A percentile compares a stretch with the other conserved stretches of the same genome.
Conservation (phyloP, 306 rosid species). For the Parietaria judaica region DNA sequence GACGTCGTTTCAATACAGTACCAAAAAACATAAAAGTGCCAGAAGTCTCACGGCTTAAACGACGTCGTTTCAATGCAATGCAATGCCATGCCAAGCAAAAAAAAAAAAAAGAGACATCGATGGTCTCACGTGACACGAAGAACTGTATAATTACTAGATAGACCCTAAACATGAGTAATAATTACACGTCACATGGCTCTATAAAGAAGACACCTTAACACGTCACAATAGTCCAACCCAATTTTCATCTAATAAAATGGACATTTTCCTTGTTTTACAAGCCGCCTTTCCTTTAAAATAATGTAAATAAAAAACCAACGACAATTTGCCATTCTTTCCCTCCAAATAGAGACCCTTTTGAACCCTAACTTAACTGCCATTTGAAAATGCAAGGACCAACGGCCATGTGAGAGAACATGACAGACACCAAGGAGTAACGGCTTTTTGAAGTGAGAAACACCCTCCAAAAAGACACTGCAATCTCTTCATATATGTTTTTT, state of each 20-base stretch:
- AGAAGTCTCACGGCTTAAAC: no score
- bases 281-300: not conserved
- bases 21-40: no score
- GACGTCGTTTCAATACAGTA: no score
- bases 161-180: not conserved
- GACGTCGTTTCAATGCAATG: no score
- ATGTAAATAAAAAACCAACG: constrained; percentile 7
- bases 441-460: constrained; percentile 44
- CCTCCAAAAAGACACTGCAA: constrained; percentile 30
- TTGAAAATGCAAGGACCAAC: constrained; percentile 46
- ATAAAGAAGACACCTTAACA: not conserved
- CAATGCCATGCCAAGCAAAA: no score
- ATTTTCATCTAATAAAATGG: constrained; percentile 15
- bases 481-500: constrained; percentile 12
- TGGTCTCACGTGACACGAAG: constrained; percentile 14
- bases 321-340: constrained; percentile 31
- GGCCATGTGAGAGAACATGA: constrained; percentile 46
- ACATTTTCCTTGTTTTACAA: constrained; percentile 4
- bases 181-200: constrained; percentile 21
- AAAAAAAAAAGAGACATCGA: no score
- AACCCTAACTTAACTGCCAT: constrained; percentile 42
- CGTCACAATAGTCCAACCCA: constrained; percentile 12
- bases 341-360: constrained; percentile 27
- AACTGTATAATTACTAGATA: no score
- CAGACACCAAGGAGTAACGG: constrained; percentile 43